Evolutionary conservation across 257 asterid genomes (phyloP).

Genomic region (Ilex asprella): DNA sequence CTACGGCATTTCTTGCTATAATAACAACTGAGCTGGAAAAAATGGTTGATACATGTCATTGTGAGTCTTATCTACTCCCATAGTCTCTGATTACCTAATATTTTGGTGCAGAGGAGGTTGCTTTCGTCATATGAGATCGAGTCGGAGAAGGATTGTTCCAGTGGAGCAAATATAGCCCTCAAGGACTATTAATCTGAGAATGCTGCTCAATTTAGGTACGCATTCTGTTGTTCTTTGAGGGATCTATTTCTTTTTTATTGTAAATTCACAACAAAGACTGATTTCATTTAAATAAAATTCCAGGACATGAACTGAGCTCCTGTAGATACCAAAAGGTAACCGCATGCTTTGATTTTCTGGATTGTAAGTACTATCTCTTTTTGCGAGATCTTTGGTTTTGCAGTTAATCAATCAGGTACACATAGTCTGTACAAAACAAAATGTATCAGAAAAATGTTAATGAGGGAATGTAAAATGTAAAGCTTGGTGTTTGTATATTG

Average conservation of each 20-base stretch:
- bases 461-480: constrained; percentile 29
- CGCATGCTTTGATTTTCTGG: constrained; percentile 7
- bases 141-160: constrained; percentile 25
- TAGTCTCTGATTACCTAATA: constrained; percentile 3
- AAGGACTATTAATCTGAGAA: constrained; percentile 27
- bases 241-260: too few species aligned
- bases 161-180: constrained; percentile 28
- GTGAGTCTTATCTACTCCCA: too few species aligned
- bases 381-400: constrained; percentile 17
- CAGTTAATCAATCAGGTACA: constrained; percentile 29
- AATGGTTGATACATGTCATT: too few species aligned
- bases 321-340: constrained; percentile 9
- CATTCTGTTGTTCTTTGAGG: neutral
- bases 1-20: too few species aligned
- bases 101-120: constrained; percentile 40
- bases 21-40: too few species aligned
- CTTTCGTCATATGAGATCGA: constrained; percentile 54
- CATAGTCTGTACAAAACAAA: constrained; percentile 5
- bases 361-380: constrained; percentile 28
- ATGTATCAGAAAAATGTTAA: neutral
- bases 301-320: constrained; percentile 8
- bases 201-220: constrained; percentile 23
- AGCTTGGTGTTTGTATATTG: constrained; percentile 32
- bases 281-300: too few species aligned
- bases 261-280: too few species aligned